Conservation (phyloP, 176 grass and related monocot genomes). For the Carex littledalei region DNA sequence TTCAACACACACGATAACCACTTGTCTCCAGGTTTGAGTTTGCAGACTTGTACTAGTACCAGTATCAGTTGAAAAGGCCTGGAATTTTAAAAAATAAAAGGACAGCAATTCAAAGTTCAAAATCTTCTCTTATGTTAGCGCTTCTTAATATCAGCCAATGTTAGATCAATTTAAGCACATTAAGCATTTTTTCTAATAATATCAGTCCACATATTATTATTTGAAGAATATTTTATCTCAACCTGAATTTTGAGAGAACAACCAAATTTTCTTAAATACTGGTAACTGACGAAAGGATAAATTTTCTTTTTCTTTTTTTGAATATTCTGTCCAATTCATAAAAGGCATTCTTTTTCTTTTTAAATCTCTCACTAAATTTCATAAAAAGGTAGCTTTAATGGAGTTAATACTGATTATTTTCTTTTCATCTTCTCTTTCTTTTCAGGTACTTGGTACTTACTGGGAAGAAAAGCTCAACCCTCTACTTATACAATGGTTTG, state of each 20-base stretch:
- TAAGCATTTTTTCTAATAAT: not conserved
- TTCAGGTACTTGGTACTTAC: slow-evolving; percentile 69
- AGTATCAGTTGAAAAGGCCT: not conserved
- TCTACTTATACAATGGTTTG: slow-evolving; percentile 73
- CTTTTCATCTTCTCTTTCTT: not conserved
- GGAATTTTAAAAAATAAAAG: too few relatives aligned
- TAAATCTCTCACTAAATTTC: not conserved
- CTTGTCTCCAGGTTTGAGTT: not conserved
- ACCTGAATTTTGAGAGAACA: not conserved
- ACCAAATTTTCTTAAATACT: not conserved
- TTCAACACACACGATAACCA: not conserved
- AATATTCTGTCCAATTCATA: not conserved
- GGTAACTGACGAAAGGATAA: not conserved
- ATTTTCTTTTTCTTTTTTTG: not conserved
- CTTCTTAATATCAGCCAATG: not conserved
- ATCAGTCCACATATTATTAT: not conserved
- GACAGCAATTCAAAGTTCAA: not conserved
- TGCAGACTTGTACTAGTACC: not conserved
- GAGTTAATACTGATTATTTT: not conserved
- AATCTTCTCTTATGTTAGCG: not conserved
- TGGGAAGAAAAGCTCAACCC: slow-evolving; percentile 45
- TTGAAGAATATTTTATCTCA: not conserved
- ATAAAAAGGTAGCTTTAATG: not conserved
- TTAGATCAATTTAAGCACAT: not conserved
- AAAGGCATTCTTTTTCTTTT: not conserved